A percentile compares a stretch with the other conserved stretches of the same genome.
Conservation (phyloP, 2,329 filamentous ascomycete species). For the Beauveria australis region DNA sequence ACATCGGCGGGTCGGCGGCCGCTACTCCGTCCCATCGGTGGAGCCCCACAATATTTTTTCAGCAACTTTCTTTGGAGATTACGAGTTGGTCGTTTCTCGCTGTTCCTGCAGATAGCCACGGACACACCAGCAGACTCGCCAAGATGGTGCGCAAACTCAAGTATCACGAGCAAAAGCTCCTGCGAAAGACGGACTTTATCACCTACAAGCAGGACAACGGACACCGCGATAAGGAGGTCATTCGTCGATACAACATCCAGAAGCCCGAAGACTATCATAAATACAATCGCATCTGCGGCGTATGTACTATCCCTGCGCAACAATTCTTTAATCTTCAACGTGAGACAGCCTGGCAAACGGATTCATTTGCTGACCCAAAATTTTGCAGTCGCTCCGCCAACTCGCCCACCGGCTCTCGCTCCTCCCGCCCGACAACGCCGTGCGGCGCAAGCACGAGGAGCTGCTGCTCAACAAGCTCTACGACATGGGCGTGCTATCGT, state of each 20-base stretch:
- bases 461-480: conserved; percentile 86
- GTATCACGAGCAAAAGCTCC: conserved; percentile 91
- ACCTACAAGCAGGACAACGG: conserved; percentile 83
- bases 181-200: conserved; percentile 88
- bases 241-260: conserved; percentile 83
- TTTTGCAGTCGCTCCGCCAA: conserved; percentile 64
- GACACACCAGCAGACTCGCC: conserved; percentile 11
- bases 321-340: too few species aligned
- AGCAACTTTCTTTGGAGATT: conserved; percentile 1
- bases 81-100: background rate
- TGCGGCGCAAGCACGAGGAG: conserved; percentile 76
- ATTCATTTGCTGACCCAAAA: too few species aligned
- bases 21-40: background rate
- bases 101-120: background rate
- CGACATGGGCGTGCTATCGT: conserved; percentile 79
- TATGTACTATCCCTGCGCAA: conserved; percentile 27
- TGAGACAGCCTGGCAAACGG: too few species aligned
- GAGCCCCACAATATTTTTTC: conserved; percentile 10
- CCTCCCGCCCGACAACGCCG: conserved; percentile 69
- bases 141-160: conserved; percentile 93
- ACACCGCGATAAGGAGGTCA: conserved; percentile 74
- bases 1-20: conserved; percentile 7
- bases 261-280: conserved; percentile 77
- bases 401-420: conserved; percentile 82
- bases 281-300: conserved; percentile 60